Percentiles rank a stretch among this genome's conserved stretches.
phyloP scores from a whole-genome alignment of 768 basidiomycete species.

The Lentinus brumalis region DNA sequence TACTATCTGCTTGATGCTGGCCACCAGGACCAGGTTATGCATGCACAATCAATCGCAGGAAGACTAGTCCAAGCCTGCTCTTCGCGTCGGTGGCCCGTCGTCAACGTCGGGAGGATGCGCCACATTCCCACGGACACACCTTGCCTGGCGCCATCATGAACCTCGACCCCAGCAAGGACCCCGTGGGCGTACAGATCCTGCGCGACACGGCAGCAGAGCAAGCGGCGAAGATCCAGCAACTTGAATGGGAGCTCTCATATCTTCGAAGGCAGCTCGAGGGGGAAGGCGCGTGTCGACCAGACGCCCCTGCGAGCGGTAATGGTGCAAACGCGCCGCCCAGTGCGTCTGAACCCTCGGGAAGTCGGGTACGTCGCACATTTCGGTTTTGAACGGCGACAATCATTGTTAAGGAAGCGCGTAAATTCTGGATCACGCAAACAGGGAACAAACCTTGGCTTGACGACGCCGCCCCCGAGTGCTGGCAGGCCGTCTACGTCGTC shows the following conservation, averaged over 20 bases:
- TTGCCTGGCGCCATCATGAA: not conserved
- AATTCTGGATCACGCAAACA: not conserved
- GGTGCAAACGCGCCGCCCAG: not conserved
- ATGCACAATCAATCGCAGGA: not conserved
- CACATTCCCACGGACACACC: not conserved
- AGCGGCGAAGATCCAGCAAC: not conserved
- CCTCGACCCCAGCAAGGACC: not conserved
- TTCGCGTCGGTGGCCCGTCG: not conserved
- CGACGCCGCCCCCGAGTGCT: not conserved
- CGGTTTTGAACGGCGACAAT: not conserved
- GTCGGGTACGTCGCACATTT: not conserved
- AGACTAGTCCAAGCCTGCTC: not conserved
- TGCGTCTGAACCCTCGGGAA: not conserved
- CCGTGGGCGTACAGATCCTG: not conserved
- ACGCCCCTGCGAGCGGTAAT: too few species aligned
- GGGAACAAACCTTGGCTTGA: not conserved
- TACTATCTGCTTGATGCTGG: not conserved
- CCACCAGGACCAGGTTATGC: not conserved
- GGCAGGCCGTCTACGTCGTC: not conserved
- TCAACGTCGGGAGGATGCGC: not conserved
- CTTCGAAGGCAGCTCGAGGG: not conserved
- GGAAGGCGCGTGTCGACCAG: not conserved
- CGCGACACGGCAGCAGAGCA: not conserved
- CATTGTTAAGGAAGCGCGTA: not conserved
- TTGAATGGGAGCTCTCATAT: not conserved